Percentiles rank a stretch among this genome's conserved stretches.
These are phyloP conservation scores for Fonsecaea pugnacius DNA, from an alignment of 2,329 filamentous ascomycete species.

Conservation along the genomic window DNA sequence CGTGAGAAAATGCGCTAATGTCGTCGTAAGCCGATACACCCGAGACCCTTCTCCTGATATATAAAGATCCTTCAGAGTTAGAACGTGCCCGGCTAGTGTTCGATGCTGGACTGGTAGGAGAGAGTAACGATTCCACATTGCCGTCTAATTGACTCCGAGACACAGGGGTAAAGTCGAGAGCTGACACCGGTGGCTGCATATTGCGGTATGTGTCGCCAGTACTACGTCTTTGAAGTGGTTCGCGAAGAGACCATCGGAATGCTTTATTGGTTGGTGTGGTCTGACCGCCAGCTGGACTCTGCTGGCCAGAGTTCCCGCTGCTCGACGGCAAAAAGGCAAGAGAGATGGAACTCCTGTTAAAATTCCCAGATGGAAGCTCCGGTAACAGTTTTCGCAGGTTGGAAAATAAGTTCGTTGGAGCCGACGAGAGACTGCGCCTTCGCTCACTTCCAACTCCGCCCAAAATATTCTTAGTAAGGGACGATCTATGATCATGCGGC, in stretches of 20 bases:
- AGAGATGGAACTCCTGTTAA: constrained; percentile 27
- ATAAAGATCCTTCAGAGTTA: constrained; percentile 76
- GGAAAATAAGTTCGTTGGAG: constrained; percentile 22
- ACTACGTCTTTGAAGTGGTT: constrained; percentile 15
- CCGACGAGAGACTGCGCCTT: constrained; percentile 23
- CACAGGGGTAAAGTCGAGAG: constrained; percentile 1
- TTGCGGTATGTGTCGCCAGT: neutral
- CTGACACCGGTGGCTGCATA: neutral
- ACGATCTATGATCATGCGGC: constrained; percentile 10
- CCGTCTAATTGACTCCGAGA: constrained; percentile 36
- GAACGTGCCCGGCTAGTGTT: constrained; percentile 58
- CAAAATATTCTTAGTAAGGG: constrained; percentile 23
- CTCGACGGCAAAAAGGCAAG: constrained; percentile 16
- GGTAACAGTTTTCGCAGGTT: constrained; percentile 30
- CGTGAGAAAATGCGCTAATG: constrained; percentile 76
- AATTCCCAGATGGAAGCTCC: constrained; percentile 26
- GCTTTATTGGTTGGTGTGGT: constrained; percentile 19
- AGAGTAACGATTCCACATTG: constrained; percentile 26
- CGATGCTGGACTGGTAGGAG: constrained; percentile 40
- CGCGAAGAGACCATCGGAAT: constrained; percentile 20
- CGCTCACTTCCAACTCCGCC: constrained; percentile 14
- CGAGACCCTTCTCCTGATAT: constrained; percentile 74
- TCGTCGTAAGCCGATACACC: constrained; percentile 82
- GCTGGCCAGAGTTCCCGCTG: constrained; percentile 17
- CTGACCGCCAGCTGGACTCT: constrained; percentile 1